Evolutionary conservation across 73 alveolate genomes (phyloP).

Genomic region (Paramecium sonneborni): DNA sequence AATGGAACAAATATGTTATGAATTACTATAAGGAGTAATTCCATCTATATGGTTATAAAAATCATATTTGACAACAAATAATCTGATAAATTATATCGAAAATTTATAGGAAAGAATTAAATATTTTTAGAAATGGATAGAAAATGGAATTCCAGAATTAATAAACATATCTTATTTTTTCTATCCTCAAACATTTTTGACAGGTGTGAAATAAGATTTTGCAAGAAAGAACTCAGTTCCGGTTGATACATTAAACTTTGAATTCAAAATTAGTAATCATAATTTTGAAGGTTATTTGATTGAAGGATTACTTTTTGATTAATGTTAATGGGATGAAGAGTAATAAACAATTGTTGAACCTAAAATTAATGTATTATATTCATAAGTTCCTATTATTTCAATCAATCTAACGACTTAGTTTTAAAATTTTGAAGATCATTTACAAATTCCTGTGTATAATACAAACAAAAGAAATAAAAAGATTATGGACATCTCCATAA

Average conservation of each 20-base stretch:
- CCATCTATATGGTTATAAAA: conserved; percentile 77
- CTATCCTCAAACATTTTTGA: conserved; percentile 84
- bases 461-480: conserved; percentile 46
- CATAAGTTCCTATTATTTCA: conserved; percentile 90
- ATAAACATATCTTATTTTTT: conserved; percentile 85
- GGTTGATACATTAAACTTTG: conserved; percentile 90
- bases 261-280: conserved; percentile 84
- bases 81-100: conserved; percentile 76
- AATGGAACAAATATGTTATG: conserved; percentile 80
- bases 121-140: conserved; percentile 84
- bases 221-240: conserved; percentile 91
- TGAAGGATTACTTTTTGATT: conserved; percentile 98
- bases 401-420: conserved; percentile 43
- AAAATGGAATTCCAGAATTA: conserved; percentile 82
- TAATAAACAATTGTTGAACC: conserved; percentile 66
- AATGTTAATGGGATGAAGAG: conserved; percentile 98
- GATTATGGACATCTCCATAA: conserved; percentile 52
- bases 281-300: conserved; percentile 97
- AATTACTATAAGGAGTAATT: conserved; percentile 74
- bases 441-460: conserved; percentile 71
- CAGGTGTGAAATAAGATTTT: conserved; percentile 85
- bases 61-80: conserved; percentile 80
- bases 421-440: conserved; percentile 61
- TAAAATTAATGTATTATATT: conserved; percentile 88
- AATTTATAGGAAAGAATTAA: conserved; percentile 81